Conservation (phyloP, 2,329 filamentous ascomycete genomes). For the Botrytis paeoniae region DNA sequence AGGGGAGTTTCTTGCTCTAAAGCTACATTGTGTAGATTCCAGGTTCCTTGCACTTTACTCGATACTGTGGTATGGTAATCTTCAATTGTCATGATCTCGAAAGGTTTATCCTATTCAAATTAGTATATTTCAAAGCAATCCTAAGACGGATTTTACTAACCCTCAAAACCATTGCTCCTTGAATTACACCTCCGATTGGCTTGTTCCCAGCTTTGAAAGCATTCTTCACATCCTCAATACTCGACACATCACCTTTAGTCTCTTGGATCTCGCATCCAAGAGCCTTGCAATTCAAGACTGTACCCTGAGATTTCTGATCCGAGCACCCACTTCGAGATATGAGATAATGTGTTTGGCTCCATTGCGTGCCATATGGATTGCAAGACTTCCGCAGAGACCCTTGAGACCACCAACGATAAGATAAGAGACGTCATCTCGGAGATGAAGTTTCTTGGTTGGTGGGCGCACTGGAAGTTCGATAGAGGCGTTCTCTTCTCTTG, state of each 20-base stretch:
- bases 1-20: slow-evolving; percentile 34
- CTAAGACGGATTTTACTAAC: slow-evolving; percentile 15
- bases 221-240: slow-evolving; percentile 10
- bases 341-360: slow-evolving; percentile 26
- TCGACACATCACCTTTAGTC: background rate
- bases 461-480: slow-evolving; percentile 8
- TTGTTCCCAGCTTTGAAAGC: slow-evolving; percentile 20
- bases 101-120: slow-evolving; percentile 5
- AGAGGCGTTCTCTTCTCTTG: slow-evolving; percentile 12
- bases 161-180: slow-evolving; percentile 38
- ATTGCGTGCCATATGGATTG: slow-evolving; percentile 5
- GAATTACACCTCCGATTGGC: slow-evolving; percentile 32
- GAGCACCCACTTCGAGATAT: slow-evolving; percentile 22
- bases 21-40: slow-evolving; percentile 28
- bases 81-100: slow-evolving; percentile 22
- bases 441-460: slow-evolving; percentile 24
- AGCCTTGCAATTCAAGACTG: background rate
- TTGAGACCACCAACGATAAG: slow-evolving; percentile 29
- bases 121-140: background rate
- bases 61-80: slow-evolving; percentile 21
- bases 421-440: slow-evolving; percentile 26
- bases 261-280: background rate
- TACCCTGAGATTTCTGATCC: slow-evolving; percentile 13
- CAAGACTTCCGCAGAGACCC: slow-evolving; percentile 26
- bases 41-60: slow-evolving; percentile 27